A percentile compares a stretch with the other conserved stretches of the same genome.
phyloP scores from a whole-genome alignment of 257 asterid genomes.

The Solanum chmielewskii region DNA sequence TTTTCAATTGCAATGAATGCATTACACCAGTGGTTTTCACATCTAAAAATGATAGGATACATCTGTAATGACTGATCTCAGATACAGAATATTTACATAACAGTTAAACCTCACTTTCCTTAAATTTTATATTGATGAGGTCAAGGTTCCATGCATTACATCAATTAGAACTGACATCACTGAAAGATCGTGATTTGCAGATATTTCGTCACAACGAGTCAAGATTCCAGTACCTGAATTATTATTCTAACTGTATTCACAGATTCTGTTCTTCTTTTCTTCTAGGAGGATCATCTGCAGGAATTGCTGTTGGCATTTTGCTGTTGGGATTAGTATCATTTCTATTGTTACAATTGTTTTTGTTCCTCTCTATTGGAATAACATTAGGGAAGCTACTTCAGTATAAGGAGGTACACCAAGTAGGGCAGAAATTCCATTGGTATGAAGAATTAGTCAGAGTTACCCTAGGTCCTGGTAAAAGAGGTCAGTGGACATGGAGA shows the following conservation, averaged over 20 bases:
- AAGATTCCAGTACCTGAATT: too few relatives aligned
- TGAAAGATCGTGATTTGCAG: background rate
- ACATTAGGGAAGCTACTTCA: conserved; percentile 78
- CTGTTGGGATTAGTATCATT: conserved; percentile 40
- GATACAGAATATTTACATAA: background rate
- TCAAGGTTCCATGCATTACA: background rate
- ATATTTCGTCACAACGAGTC: background rate
- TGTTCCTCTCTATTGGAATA: conserved; percentile 75
- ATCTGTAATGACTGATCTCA: background rate
- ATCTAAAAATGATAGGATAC: background rate
- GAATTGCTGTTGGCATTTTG: conserved; percentile 21
- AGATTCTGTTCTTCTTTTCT: background rate
- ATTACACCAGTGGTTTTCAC: background rate
- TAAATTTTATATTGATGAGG: background rate
- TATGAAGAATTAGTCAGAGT: conserved; percentile 80
- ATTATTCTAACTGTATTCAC: too few relatives aligned
- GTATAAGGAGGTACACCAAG: conserved; percentile 85
- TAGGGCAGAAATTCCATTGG: conserved; percentile 63
- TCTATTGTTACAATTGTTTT: conserved; percentile 39
- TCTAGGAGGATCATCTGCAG: conserved; percentile 63
- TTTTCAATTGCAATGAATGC: background rate
- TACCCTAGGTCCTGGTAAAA: conserved; percentile 83
- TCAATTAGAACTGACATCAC: background rate
- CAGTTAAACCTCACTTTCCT: background rate
- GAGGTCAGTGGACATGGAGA: conserved; percentile 99